phyloP scores from a whole-genome alignment of 2,329 filamentous ascomycete genomes.

The Cordyceps militaris region DNA sequence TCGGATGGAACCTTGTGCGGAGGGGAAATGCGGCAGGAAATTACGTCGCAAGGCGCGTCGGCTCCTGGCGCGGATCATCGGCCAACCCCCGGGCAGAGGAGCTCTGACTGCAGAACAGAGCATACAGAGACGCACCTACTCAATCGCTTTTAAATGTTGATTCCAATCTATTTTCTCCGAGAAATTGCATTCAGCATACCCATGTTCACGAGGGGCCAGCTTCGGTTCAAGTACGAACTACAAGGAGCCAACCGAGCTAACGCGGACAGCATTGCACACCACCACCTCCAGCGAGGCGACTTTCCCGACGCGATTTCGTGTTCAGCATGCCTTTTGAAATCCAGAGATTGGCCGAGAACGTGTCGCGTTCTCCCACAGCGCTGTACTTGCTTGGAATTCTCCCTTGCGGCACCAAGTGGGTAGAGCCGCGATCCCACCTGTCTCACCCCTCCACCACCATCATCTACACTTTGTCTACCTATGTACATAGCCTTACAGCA shows the following conservation, averaged over 20 bases:
- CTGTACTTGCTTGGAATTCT: neutral
- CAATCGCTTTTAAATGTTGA: too few relatives aligned
- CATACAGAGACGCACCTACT: neutral
- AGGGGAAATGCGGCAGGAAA: neutral
- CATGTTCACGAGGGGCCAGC: neutral
- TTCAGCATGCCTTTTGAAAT: neutral
- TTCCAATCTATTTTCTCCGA: neutral
- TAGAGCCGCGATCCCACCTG: neutral
- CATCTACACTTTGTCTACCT: neutral
- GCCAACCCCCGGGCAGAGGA: neutral
- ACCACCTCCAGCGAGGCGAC: too few relatives aligned
- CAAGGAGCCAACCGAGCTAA: neutral
- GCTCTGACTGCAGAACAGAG: neutral
- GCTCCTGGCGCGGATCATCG: neutral
- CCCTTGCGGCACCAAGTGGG: neutral
- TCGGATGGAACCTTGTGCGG: neutral
- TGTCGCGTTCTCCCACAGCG: neutral
- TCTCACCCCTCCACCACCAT: slow-evolving; percentile 10
- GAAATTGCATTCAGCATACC: neutral
- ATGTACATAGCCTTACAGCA: neutral
- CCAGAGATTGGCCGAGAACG: slow-evolving; percentile 1
- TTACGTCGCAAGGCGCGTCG: neutral
- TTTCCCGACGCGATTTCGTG: neutral
- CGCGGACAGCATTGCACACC: neutral
- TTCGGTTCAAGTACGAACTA: neutral